Base-by-base conservation (phyloP, 73 alveolate species). In the Paraurostyla sp. region DNA sequence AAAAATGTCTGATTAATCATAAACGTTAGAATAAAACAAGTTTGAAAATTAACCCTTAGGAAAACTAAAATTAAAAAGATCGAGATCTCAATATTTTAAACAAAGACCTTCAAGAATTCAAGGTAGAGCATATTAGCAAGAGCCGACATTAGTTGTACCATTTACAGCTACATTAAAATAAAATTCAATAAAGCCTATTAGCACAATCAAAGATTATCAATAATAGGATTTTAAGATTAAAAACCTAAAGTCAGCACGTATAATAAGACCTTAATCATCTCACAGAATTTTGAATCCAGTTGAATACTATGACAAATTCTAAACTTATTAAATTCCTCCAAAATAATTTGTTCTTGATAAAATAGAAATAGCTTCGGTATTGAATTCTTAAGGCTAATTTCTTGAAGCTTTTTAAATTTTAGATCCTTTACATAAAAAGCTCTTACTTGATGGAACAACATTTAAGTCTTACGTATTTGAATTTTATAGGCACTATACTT, bases 231-330 rank as follows among this genome's bases (percentile, higher is more conserved):
- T 68, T 18, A 68, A 60, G 38, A 41, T 68, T 3, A 11, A 7
- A n/a, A 15, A 56, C 30, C 29, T 73, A 9, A 43, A 73, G 46
- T 73, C 86, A 45, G 71, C 71, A 2, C 35, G 71, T 7, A 48
- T 73, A 45, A 73, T 73, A 15, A 73, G 86, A 43, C 86, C 86
- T 13, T 27, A 73, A 45, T 48, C 86, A 6, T 43, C 71, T 25
- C 65, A 43, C 30, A 43, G 86, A 48, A 49, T 73, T 27, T 25
- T 73, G 46, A 29, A 49, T 43, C 71, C 71, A 3, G 50, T 45
- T 4, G 68, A 73, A 25, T 65, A 65, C 58, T 65, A 73, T 25
- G 86, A 73, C 18, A 73, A 48, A 73, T 48, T 73, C 20, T 2
- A 73, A 27, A 4, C 82, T 11, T 38, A 65, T 65, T 48, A 73